Base-by-base conservation (phyloP, 2,329 filamentous ascomycete genomes). In the Aspergillus fijiensis region DNA sequence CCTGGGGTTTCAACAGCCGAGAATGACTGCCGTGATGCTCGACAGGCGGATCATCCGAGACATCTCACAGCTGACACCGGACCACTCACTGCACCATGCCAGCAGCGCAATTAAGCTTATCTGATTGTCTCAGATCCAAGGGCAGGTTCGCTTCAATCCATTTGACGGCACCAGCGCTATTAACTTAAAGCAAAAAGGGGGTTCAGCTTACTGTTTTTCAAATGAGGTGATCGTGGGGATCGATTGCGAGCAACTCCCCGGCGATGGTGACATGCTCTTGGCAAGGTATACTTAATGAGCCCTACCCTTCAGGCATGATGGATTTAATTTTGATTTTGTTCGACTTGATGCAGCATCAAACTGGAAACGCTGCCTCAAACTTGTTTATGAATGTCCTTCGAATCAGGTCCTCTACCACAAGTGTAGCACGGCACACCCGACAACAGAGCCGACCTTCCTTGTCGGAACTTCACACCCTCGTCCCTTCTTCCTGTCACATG, bases 151-250 rank as follows among this genome's bases (percentile, higher is more conserved):
- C 19, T 49, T 31, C 23, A 21, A 45, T 19, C n/a, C 39, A 7
- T 29, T 42, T 7, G 16, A 45, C 14, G 16, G 6, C 5, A 12
- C 16, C 6, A 19, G 25, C 4, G 14, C n/a, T 35, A n/a, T 55
- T 3, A 9, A 21, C 29, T 31, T 12, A 4, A 19, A n/a, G 19
- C 39, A 7, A 11, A 12, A 33, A 23, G 19, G 21, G 51, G 39
- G 31, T 25, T 63, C 47, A 64, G 63, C 53, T 60, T 68, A 62
- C 61, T 53, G 49, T 48, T 53, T 57, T 58, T 67, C 16, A 35
- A 23, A 55, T 74, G 72, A 73, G 68, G 72, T 74, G 72, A 73
- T 74, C 57, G 58, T 60, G 62, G 56, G 60, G 60, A 59, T 57
- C 62, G 63, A 74, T 74, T 67, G 72, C 72, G 72, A 73, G 61